These are phyloP conservation scores for Lotus japonicus DNA, from an alignment of 306 rosid genomes.

Conservation along the genomic window DNA sequence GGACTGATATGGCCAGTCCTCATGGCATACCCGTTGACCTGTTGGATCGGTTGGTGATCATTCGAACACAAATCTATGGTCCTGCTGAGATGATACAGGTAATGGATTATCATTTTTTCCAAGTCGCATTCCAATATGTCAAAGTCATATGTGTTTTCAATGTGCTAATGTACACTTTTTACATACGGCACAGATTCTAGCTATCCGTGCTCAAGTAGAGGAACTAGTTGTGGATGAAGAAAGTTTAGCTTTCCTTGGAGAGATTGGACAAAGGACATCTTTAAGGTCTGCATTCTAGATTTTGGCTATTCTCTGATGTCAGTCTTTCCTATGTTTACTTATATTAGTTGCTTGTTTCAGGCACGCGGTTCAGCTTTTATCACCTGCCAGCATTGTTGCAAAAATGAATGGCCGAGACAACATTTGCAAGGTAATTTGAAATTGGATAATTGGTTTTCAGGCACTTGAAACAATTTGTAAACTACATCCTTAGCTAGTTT, in stretches of 20 bases:
- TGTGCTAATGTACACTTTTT: slow-evolving; percentile 12
- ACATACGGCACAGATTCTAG: slow-evolving; percentile 56
- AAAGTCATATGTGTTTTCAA: neutral
- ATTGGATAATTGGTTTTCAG: slow-evolving; percentile 4
- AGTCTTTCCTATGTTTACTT: slow-evolving; percentile 10
- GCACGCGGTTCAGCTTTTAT: slow-evolving; percentile 85
- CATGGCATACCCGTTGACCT: slow-evolving; percentile 98
- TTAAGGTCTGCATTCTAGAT: slow-evolving; percentile 51
- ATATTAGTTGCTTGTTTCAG: slow-evolving; percentile 30
- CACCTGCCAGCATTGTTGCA: slow-evolving; percentile 87
- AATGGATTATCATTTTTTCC: neutral
- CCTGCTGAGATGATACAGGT: slow-evolving; percentile 98
- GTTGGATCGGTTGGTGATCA: slow-evolving; percentile 81
- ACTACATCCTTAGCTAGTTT: neutral
- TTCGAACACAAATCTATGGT: slow-evolving; percentile 73
- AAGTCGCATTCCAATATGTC: neutral
- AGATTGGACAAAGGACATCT: slow-evolving; percentile 71
- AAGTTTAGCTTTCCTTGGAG: slow-evolving; percentile 91
- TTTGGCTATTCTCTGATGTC: slow-evolving; percentile 6
- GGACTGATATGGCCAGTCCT: slow-evolving; percentile 94
- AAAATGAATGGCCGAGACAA: slow-evolving; percentile 88
- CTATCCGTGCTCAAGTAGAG: slow-evolving; percentile 90
- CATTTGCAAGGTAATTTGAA: slow-evolving; percentile 69
- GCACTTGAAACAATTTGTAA: neutral
- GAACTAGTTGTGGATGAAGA: slow-evolving; percentile 83